Base-by-base conservation (phyloP, 2,329 filamentous ascomycete genomes). In the Stachybotrys echinatus region DNA sequence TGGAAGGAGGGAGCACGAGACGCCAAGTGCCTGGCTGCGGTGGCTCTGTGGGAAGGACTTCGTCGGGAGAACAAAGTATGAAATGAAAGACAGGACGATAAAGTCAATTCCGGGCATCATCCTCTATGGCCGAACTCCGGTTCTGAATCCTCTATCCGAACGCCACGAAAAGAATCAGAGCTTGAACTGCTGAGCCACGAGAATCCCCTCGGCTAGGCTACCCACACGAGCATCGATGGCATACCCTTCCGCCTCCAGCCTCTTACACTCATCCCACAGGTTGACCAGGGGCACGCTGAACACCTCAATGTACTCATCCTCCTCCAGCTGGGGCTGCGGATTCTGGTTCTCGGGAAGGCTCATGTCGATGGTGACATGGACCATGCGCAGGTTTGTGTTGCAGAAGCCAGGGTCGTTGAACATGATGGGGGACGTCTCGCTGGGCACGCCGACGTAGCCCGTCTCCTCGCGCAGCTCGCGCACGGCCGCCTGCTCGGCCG, bases 281-380 rank as follows among this genome's bases (percentile, higher is more conserved):
- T 77, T 72, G 19, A 68, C 71, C 42, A 92, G 62, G 6, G 83
- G 84, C 7, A 89, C 75, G 8, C 79, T 81, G 60, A 92, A 92
- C 31, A 85, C 84, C 64, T 92, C 87, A 61, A 92, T 92, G 62
- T 91, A 92, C 68, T 92, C 88, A 54, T 83, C 85, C 22, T 91
- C 88, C 63, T 92, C 88, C 6, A 92, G 74, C 61, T 87, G 72
- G 0, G 88, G 84, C 64, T 83, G 75, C 2, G 81, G 82, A 48
- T 87, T 74, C 62, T 85, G 79, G 62, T 92, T 92, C 58, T 83
- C 83, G 0, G 85, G 78, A 2, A 83, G 71, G 5, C 71, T 75
- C 75, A 88, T 81, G 65, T 92, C 87, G 54, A 92, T 80, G 1
- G 74, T 78, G 40, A 92, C 81, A 61, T 92, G 87, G 14, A 92